phyloP scores from a whole-genome alignment of 176 grass and related monocot genomes.

The Aegilops bicornis region DNA sequence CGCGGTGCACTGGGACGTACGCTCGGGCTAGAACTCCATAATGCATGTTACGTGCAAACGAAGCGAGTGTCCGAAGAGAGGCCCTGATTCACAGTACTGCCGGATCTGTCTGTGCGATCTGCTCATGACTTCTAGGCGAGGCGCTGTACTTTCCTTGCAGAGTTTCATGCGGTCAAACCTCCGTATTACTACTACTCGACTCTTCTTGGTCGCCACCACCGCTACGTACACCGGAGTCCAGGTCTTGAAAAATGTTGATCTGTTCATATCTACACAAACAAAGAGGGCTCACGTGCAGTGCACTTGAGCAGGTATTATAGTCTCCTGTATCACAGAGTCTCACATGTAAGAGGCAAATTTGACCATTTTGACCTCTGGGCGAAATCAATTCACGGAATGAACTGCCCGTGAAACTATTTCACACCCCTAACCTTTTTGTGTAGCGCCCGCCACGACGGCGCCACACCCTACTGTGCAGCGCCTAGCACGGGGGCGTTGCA shows the following conservation, averaged over 20 bases:
- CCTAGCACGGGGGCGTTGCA: too few species aligned
- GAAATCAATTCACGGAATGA: too few species aligned
- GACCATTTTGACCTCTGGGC: too few species aligned
- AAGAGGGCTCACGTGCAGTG: not conserved
- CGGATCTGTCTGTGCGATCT: not conserved
- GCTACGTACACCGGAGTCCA: not conserved
- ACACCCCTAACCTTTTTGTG: too few species aligned
- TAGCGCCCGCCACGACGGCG: too few species aligned
- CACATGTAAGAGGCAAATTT: too few species aligned
- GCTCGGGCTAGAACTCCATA: constrained; percentile 5
- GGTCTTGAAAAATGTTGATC: not conserved
- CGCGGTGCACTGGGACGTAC: constrained; percentile 1
- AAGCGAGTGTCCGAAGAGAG: constrained; percentile 43
- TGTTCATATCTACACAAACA: not conserved
- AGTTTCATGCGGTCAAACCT: constrained; percentile 54
- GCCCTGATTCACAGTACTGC: constrained; percentile 31
- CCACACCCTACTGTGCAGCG: too few species aligned
- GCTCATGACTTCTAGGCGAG: constrained; percentile 26
- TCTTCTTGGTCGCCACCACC: constrained; percentile 30
- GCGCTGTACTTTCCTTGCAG: constrained; percentile 35
- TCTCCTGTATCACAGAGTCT: not conserved
- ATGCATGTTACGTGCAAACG: constrained; percentile 20
- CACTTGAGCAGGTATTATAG: not conserved
- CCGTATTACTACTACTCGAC: constrained; percentile 21
- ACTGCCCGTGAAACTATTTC: too few species aligned